These are phyloP conservation scores for Dimocarpus longan DNA, from an alignment of 345 rosid genomes.

Conservation along the genomic window DNA sequence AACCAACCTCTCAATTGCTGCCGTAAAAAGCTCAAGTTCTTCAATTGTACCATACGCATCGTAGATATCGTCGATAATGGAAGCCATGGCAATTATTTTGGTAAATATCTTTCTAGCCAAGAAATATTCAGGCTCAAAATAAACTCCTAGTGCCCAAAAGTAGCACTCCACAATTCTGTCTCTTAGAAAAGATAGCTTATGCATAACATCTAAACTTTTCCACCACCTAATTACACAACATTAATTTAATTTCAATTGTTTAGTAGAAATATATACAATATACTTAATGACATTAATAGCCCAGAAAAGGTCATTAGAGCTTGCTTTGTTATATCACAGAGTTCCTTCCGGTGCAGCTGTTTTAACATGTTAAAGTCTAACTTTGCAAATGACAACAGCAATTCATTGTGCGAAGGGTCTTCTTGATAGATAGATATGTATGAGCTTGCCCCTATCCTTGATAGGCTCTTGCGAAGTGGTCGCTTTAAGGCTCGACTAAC, in stretches of 20 bases:
- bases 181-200: constrained; percentile 34
- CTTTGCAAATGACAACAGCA: constrained; percentile 25
- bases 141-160: background rate
- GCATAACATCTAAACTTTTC: constrained; percentile 28
- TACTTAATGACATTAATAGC: no score
- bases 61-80: constrained; percentile 24
- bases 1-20: constrained; percentile 31
- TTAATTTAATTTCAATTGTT: no score
- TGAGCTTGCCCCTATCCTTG: constrained; percentile 26
- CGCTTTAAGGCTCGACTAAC: constrained; percentile 1
- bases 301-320: background rate
- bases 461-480: constrained; percentile 23
- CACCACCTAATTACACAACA: constrained; percentile 38
- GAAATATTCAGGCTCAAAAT: constrained; percentile 23
- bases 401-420: constrained; percentile 21
- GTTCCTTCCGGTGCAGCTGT: constrained; percentile 36
- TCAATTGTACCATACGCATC: constrained; percentile 38
- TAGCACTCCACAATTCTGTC: constrained; percentile 1
- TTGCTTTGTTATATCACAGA: constrained; percentile 22
- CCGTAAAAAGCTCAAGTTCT: constrained; percentile 29
- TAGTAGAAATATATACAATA: background rate
- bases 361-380: constrained; percentile 38
- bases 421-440: constrained; percentile 32
- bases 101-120: constrained; percentile 18
- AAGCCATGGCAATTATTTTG: constrained; percentile 22